Evolutionary conservation across 2,329 filamentous ascomycete species (phyloP).

Genomic region (Raffaelea albimanens): DNA sequence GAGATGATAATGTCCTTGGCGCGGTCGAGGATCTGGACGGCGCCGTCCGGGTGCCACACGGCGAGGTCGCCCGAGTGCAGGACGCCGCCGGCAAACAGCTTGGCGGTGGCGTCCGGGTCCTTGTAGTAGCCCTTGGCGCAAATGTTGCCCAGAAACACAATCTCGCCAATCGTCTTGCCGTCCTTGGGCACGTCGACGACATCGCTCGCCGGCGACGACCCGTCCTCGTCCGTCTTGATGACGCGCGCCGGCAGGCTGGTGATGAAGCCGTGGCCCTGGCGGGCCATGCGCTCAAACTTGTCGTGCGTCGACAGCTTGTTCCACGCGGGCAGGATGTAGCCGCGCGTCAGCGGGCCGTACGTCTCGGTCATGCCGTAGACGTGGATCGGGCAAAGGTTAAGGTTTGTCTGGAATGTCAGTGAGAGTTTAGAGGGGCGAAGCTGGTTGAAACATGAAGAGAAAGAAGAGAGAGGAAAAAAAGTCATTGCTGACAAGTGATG

Average conservation of each 20-base stretch:
- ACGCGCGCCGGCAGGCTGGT: conserved; percentile 73
- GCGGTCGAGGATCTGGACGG: conserved; percentile 83
- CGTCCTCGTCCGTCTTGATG: conserved; percentile 63
- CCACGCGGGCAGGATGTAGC: conserved; percentile 82
- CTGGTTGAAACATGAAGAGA: not conserved
- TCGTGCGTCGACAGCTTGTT: conserved; percentile 62
- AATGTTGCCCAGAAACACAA: conserved; percentile 80
- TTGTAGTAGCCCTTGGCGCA: conserved; percentile 90
- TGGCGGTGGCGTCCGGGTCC: conserved; percentile 73
- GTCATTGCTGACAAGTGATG: not conserved
- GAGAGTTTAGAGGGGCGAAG: too few species aligned
- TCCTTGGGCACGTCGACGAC: conserved; percentile 37
- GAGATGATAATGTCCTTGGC: conserved; percentile 98
- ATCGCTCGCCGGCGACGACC: conserved; percentile 14
- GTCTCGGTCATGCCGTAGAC: conserved; percentile 86
- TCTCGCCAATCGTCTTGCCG: conserved; percentile 41
- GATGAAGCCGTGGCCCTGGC: conserved; percentile 87
- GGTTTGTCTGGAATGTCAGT: conserved; percentile 24
- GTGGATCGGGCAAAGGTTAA: conserved; percentile 87
- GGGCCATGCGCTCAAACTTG: conserved; percentile 81
- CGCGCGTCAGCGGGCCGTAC: conserved; percentile 91
- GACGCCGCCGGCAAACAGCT: conserved; percentile 79
- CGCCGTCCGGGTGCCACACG: conserved; percentile 85
- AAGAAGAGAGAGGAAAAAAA: not conserved
- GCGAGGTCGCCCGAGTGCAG: conserved; percentile 87